Conservation (phyloP, 352 stramenopile species). For the Pythium phragmiticola region DNA sequence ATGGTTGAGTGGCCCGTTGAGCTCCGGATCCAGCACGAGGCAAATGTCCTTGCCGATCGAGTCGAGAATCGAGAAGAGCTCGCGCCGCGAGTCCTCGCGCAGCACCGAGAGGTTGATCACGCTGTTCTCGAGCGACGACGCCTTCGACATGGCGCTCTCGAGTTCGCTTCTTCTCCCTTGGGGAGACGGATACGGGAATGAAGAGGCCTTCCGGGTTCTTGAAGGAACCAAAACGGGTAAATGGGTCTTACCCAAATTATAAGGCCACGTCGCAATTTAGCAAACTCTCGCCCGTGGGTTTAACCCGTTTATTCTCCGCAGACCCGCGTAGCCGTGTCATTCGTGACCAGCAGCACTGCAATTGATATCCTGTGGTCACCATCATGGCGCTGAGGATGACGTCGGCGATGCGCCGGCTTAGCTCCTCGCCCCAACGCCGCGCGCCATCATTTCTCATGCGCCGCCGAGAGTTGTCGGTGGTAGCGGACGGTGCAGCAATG, state of each 20-base stretch:
- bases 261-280: background rate
- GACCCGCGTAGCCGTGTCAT: conserved; percentile 11
- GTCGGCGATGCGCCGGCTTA: conserved; percentile 4
- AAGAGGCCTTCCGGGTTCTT: conserved; percentile 12
- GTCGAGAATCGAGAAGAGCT: conserved; percentile 85
- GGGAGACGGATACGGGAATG: conserved; percentile 5
- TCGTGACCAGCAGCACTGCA: background rate
- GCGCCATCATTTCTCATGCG: background rate
- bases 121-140: conserved; percentile 77
- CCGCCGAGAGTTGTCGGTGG: background rate
- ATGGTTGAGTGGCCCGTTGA: conserved; percentile 82
- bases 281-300: background rate
- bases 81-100: conserved; percentile 78
- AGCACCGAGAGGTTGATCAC: conserved; percentile 85
- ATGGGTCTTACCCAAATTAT: conserved; percentile 6
- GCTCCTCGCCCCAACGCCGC: conserved; percentile 1
- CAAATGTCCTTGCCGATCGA: conserved; percentile 85
- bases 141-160: conserved; percentile 65
- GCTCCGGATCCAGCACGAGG: conserved; percentile 82
- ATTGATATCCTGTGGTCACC: conserved; percentile 1
- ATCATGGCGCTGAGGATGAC: background rate
- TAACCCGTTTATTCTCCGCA: background rate
- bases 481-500: background rate
- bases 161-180: conserved; percentile 3
- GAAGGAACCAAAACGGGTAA: conserved; percentile 1